phyloP scores from a whole-genome alignment of 169 alveolate genomes.

The Plasmodium coatneyi region DNA sequence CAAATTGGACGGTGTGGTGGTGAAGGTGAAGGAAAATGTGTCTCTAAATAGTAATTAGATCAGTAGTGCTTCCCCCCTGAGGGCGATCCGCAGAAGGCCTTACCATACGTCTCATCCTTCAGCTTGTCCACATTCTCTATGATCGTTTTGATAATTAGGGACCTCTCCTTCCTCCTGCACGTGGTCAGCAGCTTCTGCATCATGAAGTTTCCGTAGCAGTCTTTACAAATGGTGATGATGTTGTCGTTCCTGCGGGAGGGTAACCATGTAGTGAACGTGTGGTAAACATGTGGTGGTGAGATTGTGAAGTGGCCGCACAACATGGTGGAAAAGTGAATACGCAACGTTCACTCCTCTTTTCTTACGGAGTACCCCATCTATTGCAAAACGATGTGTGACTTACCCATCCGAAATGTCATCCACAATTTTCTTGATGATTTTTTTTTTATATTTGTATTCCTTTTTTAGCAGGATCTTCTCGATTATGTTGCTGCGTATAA shows the following conservation, averaged over 20 bases:
- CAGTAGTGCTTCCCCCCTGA: not conserved
- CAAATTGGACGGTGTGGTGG: not conserved
- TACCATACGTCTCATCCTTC: slow-evolving; percentile 68
- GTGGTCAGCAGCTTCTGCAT: slow-evolving; percentile 65
- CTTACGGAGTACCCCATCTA: not conserved
- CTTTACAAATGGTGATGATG: slow-evolving; percentile 68
- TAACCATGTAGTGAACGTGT: not conserved
- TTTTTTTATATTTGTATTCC: slow-evolving; percentile 59
- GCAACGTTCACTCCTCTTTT: not conserved
- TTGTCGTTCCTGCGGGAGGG: slow-evolving; percentile 25
- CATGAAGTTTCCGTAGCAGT: slow-evolving; percentile 71
- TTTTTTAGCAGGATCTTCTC: slow-evolving; percentile 65
- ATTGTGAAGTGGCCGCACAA: not conserved
- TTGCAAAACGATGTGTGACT: not conserved
- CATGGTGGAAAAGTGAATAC: not conserved
- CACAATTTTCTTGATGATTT: slow-evolving; percentile 55
- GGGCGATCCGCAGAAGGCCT: not conserved
- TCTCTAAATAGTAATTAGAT: not conserved
- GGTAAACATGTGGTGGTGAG: too few species aligned
- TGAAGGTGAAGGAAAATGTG: not conserved
- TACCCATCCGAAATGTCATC: slow-evolving; percentile 56
- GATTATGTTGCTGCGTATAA: slow-evolving; percentile 31
- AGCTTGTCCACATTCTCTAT: slow-evolving; percentile 34
- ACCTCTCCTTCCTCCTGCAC: slow-evolving; percentile 37
- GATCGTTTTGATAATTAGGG: slow-evolving; percentile 27